phyloP scores from a whole-genome alignment of 179 eudicot genomes.

The Vitellaria paradoxa region DNA sequence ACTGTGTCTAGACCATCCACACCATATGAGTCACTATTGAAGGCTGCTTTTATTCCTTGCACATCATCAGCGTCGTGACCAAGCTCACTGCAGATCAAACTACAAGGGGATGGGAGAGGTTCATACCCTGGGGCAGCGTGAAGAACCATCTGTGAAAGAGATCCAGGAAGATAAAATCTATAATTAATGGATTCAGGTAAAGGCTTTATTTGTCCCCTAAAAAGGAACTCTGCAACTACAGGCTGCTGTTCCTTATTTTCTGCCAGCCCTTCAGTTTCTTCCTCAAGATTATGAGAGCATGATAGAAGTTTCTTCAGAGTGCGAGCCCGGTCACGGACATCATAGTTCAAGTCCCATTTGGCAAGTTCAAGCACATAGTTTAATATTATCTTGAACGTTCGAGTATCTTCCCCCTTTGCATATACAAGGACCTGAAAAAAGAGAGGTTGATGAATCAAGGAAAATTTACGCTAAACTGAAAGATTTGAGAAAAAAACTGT shows the following conservation, averaged over 20 bases:
- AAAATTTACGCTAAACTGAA: not conserved
- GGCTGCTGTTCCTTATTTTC: slow-evolving; percentile 33
- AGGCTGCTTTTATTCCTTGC: slow-evolving; percentile 28
- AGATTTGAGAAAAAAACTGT: not conserved
- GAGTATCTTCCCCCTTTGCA: slow-evolving; percentile 52
- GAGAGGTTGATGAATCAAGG: slow-evolving; percentile 2
- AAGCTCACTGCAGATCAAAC: slow-evolving; percentile 40
- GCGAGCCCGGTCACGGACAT: slow-evolving; percentile 93
- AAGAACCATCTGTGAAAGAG: slow-evolving; percentile 94
- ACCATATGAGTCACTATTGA: slow-evolving; percentile 33
- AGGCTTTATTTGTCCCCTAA: slow-evolving; percentile 38
- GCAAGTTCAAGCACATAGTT: slow-evolving; percentile 78
- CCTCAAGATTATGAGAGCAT: slow-evolving; percentile 28
- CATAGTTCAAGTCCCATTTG: slow-evolving; percentile 78
- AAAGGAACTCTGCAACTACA: slow-evolving; percentile 46
- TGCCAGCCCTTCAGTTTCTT: slow-evolving; percentile 29
- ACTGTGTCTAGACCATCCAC: slow-evolving; percentile 49
- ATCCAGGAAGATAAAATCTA: slow-evolving; percentile 94
- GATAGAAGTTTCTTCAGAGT: slow-evolving; percentile 54
- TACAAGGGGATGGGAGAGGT: slow-evolving; percentile 92
- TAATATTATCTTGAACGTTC: slow-evolving; percentile 34
- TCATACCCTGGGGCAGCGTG: slow-evolving; percentile 99
- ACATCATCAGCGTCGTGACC: slow-evolving; percentile 23
- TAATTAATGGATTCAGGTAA: slow-evolving; percentile 43
- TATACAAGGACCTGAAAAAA: slow-evolving; percentile 55